A percentile compares a stretch with the other conserved stretches of the same genome.
phyloP scores from a whole-genome alignment of 257 asterid genomes.

The Solanum dulcamara region DNA sequence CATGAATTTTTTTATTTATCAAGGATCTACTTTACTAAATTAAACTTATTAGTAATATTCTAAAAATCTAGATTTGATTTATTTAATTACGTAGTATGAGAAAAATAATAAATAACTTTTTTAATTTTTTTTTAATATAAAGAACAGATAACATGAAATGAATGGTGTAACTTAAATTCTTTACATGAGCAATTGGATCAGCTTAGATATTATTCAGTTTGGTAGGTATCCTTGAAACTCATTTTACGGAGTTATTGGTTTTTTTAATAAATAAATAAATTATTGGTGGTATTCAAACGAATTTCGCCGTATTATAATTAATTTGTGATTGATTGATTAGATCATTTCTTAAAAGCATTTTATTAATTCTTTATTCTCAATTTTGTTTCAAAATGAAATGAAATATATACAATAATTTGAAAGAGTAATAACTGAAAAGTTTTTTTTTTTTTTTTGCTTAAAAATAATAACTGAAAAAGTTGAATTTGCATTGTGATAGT shows the following conservation, averaged over 20 bases:
- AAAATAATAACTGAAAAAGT: no score
- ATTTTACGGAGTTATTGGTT: no score
- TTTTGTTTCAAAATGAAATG: neutral
- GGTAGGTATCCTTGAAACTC: neutral
- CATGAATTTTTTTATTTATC: no score
- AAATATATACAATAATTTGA: neutral
- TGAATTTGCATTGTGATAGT: neutral
- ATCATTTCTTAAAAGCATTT: neutral
- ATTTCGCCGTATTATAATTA: neutral
- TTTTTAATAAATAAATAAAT: rapidly evolving
- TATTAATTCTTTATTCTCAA: neutral
- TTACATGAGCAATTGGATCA: neutral
- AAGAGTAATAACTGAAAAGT: no score
- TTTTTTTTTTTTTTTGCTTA: neutral
- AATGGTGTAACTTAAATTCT: no score
- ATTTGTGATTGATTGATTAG: neutral
- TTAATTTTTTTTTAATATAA: no score
- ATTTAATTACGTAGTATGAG: no score
- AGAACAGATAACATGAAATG: no score
- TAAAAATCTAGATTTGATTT: no score
- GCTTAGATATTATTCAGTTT: neutral
- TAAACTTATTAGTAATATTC: no score
- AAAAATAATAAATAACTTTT: no score
- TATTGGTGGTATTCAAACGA: neutral
- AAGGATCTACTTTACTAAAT: no score